Conservation (phyloP, 257 asterid species). For the Cinchona pubescens region DNA sequence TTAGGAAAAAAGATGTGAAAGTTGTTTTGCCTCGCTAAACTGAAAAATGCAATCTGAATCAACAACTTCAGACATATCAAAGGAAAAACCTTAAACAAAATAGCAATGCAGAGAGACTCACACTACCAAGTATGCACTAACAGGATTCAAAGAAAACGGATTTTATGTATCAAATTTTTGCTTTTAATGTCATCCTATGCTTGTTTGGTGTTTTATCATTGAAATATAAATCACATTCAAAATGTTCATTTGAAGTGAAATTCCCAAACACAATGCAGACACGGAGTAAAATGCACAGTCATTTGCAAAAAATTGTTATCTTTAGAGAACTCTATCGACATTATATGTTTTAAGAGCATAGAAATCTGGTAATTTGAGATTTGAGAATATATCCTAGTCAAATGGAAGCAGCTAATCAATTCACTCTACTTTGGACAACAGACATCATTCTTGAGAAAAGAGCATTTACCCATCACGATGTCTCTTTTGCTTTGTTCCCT, state of each 20-base stretch:
- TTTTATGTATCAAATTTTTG: neutral
- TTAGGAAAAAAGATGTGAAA: neutral
- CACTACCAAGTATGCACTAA: neutral
- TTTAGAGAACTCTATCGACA: neutral
- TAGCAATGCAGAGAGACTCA: neutral
- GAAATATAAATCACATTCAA: neutral
- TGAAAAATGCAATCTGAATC: neutral
- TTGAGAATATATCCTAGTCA: neutral
- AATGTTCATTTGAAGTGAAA: neutral
- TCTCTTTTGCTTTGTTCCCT: conserved; percentile 64
- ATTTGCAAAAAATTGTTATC: neutral
- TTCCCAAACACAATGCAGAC: neutral
- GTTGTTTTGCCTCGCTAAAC: neutral
- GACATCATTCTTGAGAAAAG: neutral
- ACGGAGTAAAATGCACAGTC: neutral
- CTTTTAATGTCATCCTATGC: neutral
- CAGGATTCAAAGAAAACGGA: neutral
- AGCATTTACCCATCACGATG: conserved; percentile 78
- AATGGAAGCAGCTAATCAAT: neutral
- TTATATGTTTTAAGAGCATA: neutral
- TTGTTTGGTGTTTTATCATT: neutral
- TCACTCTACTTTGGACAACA: neutral
- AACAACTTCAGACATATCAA: neutral
- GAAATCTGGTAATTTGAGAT: neutral
- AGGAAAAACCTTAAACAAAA: neutral